Percentiles rank a stretch among this genome's conserved stretches.
Conservation (phyloP, 2,329 filamentous ascomycete species). For the Xylaria digitata region DNA sequence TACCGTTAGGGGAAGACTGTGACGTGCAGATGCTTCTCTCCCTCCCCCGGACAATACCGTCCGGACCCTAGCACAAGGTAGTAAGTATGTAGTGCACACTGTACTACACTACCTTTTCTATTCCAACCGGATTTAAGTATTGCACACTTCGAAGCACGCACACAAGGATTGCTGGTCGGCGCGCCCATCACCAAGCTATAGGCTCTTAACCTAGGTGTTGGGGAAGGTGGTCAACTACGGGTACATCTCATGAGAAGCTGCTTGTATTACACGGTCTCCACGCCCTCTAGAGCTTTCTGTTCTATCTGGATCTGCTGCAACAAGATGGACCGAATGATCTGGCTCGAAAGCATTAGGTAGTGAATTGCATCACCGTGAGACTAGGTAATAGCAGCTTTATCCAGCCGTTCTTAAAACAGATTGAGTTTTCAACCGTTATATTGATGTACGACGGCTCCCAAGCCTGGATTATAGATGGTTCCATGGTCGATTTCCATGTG, state of each 20-base stretch:
- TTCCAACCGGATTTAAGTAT: no score
- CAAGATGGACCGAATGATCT: slow-evolving; percentile 51
- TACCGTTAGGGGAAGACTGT: slow-evolving; percentile 1
- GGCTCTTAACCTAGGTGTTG: no score
- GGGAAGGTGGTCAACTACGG: no score
- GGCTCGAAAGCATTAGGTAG: slow-evolving; percentile 46
- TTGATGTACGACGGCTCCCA: slow-evolving; percentile 46
- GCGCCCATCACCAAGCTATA: no score
- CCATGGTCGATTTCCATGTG: slow-evolving; percentile 48
- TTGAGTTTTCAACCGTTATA: slow-evolving; percentile 37
- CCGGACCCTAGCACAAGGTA: neutral
- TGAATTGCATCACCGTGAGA: slow-evolving; percentile 50
- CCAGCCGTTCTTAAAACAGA: slow-evolving; percentile 42
- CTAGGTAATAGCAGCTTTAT: slow-evolving; percentile 48
- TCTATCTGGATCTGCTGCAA: slow-evolving; percentile 51
- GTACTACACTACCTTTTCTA: no score
- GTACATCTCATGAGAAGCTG: no score
- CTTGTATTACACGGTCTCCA: slow-evolving; percentile 13
- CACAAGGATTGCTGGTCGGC: no score
- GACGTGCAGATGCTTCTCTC: slow-evolving; percentile 1
- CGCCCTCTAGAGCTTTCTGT: slow-evolving; percentile 44
- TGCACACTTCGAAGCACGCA: no score
- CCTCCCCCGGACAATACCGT: neutral
- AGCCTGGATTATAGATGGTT: slow-evolving; percentile 41
- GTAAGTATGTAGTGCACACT: no score